Conservation (phyloP, 176 grass and related monocot genomes). For the Raddia distichophylla region DNA sequence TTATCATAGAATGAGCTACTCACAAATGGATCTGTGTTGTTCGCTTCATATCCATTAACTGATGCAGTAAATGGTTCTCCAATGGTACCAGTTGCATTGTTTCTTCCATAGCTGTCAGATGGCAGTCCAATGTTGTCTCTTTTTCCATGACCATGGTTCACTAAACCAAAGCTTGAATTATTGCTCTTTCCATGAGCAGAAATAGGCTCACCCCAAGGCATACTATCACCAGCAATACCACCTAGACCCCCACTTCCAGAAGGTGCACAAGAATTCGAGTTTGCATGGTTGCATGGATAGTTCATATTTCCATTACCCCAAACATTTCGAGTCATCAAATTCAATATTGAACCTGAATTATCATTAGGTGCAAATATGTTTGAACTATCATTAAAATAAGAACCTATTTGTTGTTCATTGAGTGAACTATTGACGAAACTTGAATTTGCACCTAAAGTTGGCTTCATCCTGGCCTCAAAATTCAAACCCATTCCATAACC, state of each 20-base stretch:
- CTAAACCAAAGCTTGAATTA: conserved; percentile 45
- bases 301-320: conserved; percentile 69
- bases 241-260: conserved; percentile 47
- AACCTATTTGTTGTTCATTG: conserved; percentile 65
- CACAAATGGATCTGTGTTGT: conserved; percentile 50
- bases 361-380: conserved; percentile 70
- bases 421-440: conserved; percentile 54
- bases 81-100: conserved; percentile 56
- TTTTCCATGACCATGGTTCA: conserved; percentile 44
- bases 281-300: conserved; percentile 55
- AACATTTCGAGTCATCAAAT: conserved; percentile 67
- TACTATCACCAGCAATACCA: conserved; percentile 40
- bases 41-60: conserved; percentile 58
- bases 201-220: conserved; percentile 55
- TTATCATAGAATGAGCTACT: conserved; percentile 72
- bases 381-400: conserved; percentile 67
- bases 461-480: conserved; percentile 58
- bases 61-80: conserved; percentile 56
- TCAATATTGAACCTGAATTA: conserved; percentile 69
- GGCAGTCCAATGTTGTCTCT: conserved; percentile 59
- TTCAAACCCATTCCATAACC: conserved; percentile 78
- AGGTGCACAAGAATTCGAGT: conserved; percentile 61
- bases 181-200: conserved; percentile 52
- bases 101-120: conserved; percentile 57
- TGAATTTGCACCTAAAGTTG: conserved; percentile 57